phyloP scores from a whole-genome alignment of 2,329 filamentous ascomycete genomes.

The Aspergillus eucalypticola region DNA sequence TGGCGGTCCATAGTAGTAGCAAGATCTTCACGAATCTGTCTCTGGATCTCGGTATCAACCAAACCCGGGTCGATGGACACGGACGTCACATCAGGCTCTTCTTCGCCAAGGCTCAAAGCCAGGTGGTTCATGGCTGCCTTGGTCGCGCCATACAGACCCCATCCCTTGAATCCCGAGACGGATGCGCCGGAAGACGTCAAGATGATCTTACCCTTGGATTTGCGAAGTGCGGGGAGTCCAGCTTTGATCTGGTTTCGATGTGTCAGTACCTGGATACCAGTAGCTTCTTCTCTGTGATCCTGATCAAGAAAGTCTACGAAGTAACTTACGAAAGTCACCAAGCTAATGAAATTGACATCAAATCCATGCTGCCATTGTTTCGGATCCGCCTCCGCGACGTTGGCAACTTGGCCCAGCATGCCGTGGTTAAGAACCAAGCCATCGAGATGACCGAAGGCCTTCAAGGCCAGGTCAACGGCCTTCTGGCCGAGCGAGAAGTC shows the following conservation, averaged over 20 bases:
- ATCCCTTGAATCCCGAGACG: slow-evolving; percentile 33
- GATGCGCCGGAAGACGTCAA: slow-evolving; percentile 40
- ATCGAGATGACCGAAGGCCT: slow-evolving; percentile 72
- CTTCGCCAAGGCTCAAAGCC: slow-evolving; percentile 29
- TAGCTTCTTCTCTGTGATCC: background rate
- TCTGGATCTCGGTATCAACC: slow-evolving; percentile 40
- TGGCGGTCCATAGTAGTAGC: slow-evolving; percentile 59
- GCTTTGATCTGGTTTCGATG: slow-evolving; percentile 28
- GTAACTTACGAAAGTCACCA: slow-evolving; percentile 68
- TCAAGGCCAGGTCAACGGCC: slow-evolving; percentile 65
- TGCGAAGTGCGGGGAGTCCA: slow-evolving; percentile 33
- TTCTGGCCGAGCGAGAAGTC: slow-evolving; percentile 57
- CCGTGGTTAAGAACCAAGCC: slow-evolving; percentile 88
- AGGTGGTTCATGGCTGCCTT: slow-evolving; percentile 41
- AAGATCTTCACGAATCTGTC: slow-evolving; percentile 74
- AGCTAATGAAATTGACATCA: slow-evolving; percentile 84
- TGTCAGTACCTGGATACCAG: background rate
- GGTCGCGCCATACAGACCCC: slow-evolving; percentile 39
- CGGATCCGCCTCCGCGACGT: slow-evolving; percentile 65
- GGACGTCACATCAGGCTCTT: slow-evolving; percentile 29
- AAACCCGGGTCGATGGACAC: slow-evolving; percentile 36
- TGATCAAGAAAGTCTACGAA: background rate
- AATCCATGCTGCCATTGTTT: slow-evolving; percentile 76
- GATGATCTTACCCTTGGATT: slow-evolving; percentile 36
- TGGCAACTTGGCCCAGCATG: slow-evolving; percentile 71